Conservation (phyloP, 306 rosid genomes). For the Vigna unguiculata region DNA sequence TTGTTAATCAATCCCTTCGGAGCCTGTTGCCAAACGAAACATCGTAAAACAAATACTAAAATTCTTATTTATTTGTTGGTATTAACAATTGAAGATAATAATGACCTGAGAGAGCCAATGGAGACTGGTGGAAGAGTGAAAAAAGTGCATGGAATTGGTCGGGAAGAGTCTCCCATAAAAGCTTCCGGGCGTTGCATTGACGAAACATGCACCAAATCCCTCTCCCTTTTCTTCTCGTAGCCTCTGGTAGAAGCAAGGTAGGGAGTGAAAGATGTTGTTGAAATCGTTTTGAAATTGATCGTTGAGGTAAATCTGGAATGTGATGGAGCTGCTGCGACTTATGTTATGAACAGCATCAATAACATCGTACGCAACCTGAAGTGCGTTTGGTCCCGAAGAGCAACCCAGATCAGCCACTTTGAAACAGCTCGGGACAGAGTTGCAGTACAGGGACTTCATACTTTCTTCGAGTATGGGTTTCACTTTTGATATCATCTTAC, state of each 20-base stretch:
- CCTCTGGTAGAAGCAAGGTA: conserved; percentile 48
- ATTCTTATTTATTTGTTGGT: neutral
- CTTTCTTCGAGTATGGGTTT: conserved; percentile 43
- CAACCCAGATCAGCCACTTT: conserved; percentile 63
- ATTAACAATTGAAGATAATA: neutral
- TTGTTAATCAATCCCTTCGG: conserved; percentile 38
- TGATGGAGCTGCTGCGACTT: neutral
- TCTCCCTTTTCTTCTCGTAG: conserved; percentile 18
- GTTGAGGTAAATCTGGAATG: conserved; percentile 38
- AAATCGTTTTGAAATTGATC: conserved; percentile 45
- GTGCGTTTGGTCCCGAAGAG: conserved; percentile 54
- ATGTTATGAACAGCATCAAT: neutral
- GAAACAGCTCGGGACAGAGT: conserved; percentile 27
- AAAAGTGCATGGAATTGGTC: conserved; percentile 43
- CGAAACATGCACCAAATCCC: conserved; percentile 44
- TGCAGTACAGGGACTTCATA: conserved; percentile 19
- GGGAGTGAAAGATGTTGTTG: conserved; percentile 44
- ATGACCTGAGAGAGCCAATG: conserved; percentile 60
- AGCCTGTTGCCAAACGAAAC: conserved; percentile 1
- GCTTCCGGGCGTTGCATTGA: conserved; percentile 57
- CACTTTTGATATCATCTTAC: conserved; percentile 4
- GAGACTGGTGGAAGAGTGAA: conserved; percentile 54
- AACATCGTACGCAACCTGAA: neutral
- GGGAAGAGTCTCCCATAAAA: conserved; percentile 73
- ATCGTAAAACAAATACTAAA: neutral